These are phyloP conservation scores for Phytopythium delawarense DNA, from an alignment of 352 stramenopile species.

Conservation along the genomic window DNA sequence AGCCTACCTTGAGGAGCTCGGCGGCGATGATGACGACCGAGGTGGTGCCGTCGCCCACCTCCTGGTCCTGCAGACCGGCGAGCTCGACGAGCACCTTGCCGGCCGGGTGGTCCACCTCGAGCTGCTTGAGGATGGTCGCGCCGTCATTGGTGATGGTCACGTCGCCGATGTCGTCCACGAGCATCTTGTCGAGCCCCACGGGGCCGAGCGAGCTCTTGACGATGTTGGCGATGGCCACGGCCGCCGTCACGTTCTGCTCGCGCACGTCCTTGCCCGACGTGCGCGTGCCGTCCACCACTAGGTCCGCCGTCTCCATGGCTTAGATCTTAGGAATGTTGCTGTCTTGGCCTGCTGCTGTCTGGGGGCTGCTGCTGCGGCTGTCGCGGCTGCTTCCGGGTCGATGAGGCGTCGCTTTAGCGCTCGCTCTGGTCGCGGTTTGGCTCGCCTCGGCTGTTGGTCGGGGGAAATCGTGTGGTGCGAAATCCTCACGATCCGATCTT, in stretches of 20 bases:
- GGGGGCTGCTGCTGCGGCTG: background rate
- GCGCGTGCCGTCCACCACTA: constrained; percentile 89
- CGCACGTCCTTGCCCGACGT: constrained; percentile 92
- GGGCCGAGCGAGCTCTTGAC: constrained; percentile 98
- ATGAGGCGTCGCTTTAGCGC: constrained; percentile 9
- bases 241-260: constrained; percentile 96
- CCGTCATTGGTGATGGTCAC: constrained; percentile 99
- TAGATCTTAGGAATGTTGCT: background rate
- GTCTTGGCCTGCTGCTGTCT: background rate
- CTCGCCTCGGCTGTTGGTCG: constrained; percentile 1
- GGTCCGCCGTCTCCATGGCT: constrained; percentile 65
- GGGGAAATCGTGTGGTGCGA: constrained; percentile 50
- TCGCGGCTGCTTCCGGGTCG: background rate
- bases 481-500: constrained; percentile 23
- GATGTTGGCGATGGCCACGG: constrained; percentile 99
- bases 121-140: constrained; percentile 99
- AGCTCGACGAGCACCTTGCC: constrained; percentile 98
- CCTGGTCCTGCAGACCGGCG: constrained; percentile 97
- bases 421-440: constrained; percentile 9
- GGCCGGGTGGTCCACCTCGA: constrained; percentile 99
- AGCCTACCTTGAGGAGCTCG: constrained; percentile 91
- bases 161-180: constrained; percentile 98
- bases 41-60: constrained; percentile 99
- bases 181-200: constrained; percentile 99
- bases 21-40: constrained; percentile 99